Evolutionary conservation across 148 eudicot genomes (phyloP), one percentile per base, ranked within the genome.

Genomic region (Pouteria glomerata): DNA sequence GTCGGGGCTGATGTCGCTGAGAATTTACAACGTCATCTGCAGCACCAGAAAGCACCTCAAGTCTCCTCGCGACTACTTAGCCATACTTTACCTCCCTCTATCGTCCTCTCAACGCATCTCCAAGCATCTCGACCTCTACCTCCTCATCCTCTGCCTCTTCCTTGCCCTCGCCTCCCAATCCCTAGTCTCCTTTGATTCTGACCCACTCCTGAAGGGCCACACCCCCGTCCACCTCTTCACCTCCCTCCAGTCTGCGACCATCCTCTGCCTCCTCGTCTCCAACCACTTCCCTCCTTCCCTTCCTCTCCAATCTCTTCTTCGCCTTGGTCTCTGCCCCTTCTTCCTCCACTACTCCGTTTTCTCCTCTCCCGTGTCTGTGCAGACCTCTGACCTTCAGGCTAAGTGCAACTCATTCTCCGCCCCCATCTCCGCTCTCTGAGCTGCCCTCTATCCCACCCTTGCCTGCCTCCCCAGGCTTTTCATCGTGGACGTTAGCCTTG

Each of bases 11-110:
- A 1, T 84, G 0, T 68, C 85, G 0, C 69, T 86, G 5, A 91
- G 93, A 1, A 29, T 89, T 0, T 94, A 94, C 89, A 88, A 94
- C 73, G 85, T 94, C 15, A 80, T 82, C 86, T 77, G 78, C 84
- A 70, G 87, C 83, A 55, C 80, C 71, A 80, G 77, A 58, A 68
- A 85, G 81, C 80, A 75, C 77, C 90, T 91, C 35, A 86, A 80
- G 74, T 87, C 85, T 79, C 91, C 98, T 0, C 82, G 80, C 23
- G 78, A 86, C 37, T 89, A 82, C 90, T 45, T 65, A 60, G 84
- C 97, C 74, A 88, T 82, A 61, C 98, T 96, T 73, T 78, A 85
- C 88, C 98, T 89, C 72, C 97, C 89, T 0, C 69, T 89, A 57
- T 60, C 80, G 53, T 19, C 55, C 35, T 18, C 42, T 4, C 77